Evolutionary conservation across 2,329 filamentous ascomycete species (phyloP).

Genomic region (Mollisiaceae sp.): DNA sequence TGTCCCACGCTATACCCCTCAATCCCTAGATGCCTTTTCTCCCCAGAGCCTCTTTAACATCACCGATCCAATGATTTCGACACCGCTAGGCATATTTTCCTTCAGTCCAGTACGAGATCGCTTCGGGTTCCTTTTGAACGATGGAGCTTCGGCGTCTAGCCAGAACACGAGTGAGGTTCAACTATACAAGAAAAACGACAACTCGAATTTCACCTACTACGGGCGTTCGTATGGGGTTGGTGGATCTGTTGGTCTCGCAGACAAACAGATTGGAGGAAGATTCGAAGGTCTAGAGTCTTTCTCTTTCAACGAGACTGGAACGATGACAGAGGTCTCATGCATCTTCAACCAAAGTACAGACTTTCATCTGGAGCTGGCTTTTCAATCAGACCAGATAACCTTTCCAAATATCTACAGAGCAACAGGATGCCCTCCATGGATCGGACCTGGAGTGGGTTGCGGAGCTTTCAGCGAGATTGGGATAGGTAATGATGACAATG

Average conservation of each 20-base stretch:
- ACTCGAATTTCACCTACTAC: not conserved
- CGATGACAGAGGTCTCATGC: not conserved
- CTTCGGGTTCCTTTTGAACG: not conserved
- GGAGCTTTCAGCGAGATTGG: not conserved
- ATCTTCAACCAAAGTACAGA: not conserved
- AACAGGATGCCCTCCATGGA: not conserved
- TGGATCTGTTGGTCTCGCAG: not conserved
- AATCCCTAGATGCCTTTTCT: not conserved
- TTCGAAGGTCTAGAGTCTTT: not conserved
- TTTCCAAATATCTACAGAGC: not conserved
- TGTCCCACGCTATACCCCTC: not conserved
- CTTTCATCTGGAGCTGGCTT: not conserved
- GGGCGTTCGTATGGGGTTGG: not conserved
- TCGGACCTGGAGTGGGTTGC: not conserved
- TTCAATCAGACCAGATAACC: not conserved
- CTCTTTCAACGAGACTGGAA: not conserved
- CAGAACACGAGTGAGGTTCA: not conserved
- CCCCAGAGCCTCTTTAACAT: not conserved
- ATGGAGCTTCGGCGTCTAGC: not conserved
- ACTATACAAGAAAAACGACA: constrained; percentile 1
- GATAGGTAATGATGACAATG: not conserved
- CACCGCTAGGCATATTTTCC: not conserved
- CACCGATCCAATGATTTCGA: not conserved
- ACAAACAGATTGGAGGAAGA: not conserved
- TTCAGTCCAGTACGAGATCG: not conserved